These are phyloP conservation scores for Symbiodinium natans DNA, from an alignment of 73 alveolate species.

Conservation along the genomic window DNA sequence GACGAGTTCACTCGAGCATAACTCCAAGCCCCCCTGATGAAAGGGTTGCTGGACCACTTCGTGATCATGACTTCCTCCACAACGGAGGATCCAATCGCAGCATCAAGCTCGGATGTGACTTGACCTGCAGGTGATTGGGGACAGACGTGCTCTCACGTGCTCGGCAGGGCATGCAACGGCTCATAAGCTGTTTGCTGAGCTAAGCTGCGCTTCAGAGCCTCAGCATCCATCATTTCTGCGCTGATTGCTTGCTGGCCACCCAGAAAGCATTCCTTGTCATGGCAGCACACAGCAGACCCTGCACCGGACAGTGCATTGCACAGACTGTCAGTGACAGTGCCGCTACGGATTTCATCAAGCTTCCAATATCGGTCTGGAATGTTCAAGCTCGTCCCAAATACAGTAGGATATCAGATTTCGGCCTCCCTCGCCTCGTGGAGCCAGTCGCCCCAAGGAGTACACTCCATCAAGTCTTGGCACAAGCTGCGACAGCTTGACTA, in stretches of 20 bases:
- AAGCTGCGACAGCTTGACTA: conserved; percentile 22
- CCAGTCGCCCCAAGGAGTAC: conserved; percentile 57
- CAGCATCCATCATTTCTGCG: conserved; percentile 51
- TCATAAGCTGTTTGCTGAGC: neutral
- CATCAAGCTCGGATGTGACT: conserved; percentile 8
- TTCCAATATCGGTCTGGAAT: neutral
- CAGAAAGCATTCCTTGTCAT: conserved; percentile 59
- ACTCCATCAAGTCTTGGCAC: neutral
- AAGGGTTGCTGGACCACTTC: conserved; percentile 55
- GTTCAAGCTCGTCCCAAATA: neutral
- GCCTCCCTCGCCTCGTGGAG: neutral
- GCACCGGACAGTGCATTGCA: too few species aligned
- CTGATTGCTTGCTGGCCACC: conserved; percentile 48
- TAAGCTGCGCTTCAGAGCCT: conserved; percentile 13
- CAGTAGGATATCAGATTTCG: neutral
- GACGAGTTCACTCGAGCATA: conserved; percentile 67
- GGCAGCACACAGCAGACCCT: neutral
- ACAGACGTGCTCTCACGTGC: neutral
- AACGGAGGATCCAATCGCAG: neutral
- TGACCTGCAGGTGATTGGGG: neutral
- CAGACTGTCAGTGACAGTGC: neutral
- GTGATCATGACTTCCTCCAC: conserved; percentile 37
- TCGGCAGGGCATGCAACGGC: neutral
- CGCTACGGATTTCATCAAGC: neutral
- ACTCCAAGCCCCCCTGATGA: conserved; percentile 89